Base-by-base conservation (phyloP, 2,329 filamentous ascomycete species). In the Microascus cirrosus region DNA sequence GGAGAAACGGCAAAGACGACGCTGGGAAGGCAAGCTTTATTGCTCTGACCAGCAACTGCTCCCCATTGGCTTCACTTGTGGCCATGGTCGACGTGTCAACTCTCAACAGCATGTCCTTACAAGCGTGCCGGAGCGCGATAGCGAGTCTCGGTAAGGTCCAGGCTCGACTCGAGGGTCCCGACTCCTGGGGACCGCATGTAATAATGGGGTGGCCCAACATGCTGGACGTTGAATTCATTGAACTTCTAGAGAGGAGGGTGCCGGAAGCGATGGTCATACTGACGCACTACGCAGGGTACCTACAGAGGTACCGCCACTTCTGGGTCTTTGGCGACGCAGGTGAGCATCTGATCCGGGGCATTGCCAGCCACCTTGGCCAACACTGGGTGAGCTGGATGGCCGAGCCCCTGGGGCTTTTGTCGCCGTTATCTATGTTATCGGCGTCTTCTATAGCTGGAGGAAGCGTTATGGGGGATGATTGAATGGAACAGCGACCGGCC, bases 231-330 rank as follows among this genome's bases (percentile, higher is more conserved):
- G 65, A 68, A 11, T 75, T 72, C 54, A 67, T 72, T 4, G 61
- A 59, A 10, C 63, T 74, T 54, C 61, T 78, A 5, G 64, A 67
- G 13, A 59, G 63, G 39, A 66, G 67, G 39, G 61, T 65, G 2
- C 70, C 73, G 0, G 75, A 77, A 61, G 75, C 74, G 1, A 58
- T 73, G 22, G 66, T 66, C 1, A 63, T 72, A 2, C 61, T 78
- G 8, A 70, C 70, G 4, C 73, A 74, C 61, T 77, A 74, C 62
- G 74, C 72, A 2, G 66, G 73, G 4, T 63, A 76, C 35, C 61
- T 78, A 36, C 71, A 77, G 60, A 61, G 64, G 22, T 64, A 61
- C 22, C 64, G 65, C 18, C 56, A 65, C 1, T 66, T 64, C 20
- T 74, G 72, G 72, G 62, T 70, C 24, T 64, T 73, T 56, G 63